These are phyloP conservation scores for Globisporangium middletonii DNA, from an alignment of 352 stramenopile species.

Conservation along the genomic window DNA sequence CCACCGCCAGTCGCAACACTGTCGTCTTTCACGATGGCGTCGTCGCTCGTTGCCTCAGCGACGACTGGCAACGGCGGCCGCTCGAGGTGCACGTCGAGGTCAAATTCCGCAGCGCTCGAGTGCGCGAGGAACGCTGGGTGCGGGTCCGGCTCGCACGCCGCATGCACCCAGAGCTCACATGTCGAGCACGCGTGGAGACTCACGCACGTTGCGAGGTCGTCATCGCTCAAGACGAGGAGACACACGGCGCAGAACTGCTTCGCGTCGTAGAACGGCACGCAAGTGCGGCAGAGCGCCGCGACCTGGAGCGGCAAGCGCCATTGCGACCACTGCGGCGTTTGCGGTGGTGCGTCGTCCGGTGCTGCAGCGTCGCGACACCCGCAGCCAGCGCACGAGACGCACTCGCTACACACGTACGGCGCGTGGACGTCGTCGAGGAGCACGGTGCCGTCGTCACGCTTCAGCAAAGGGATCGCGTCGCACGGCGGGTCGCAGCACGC, in stretches of 20 bases:
- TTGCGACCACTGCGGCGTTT: constrained; percentile 38
- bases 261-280: constrained; percentile 51
- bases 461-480: constrained; percentile 46
- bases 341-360: neutral
- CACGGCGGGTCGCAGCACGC: constrained; percentile 79
- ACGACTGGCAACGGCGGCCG: constrained; percentile 10
- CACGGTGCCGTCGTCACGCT: constrained; percentile 42
- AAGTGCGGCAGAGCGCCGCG: constrained; percentile 57
- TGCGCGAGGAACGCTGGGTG: constrained; percentile 48
- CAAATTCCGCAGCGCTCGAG: constrained; percentile 29
- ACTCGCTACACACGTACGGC: constrained; percentile 70
- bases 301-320: constrained; percentile 65
- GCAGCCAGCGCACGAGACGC: constrained; percentile 61
- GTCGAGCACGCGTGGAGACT: constrained; percentile 64
- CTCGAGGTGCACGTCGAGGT: constrained; percentile 42
- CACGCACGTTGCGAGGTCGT: constrained; percentile 34
- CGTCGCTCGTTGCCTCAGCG: too few relatives aligned
- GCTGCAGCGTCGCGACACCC: constrained; percentile 2
- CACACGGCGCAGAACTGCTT: constrained; percentile 79
- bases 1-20: too few relatives aligned
- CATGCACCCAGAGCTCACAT: constrained; percentile 78
- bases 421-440: constrained; percentile 56
- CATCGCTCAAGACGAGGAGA: constrained; percentile 38
- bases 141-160: constrained; percentile 68
- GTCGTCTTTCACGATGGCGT: neutral